These are phyloP conservation scores for Microbotryum saponariae DNA, from an alignment of 1,284 basidiomycete species.

Conservation along the genomic window DNA sequence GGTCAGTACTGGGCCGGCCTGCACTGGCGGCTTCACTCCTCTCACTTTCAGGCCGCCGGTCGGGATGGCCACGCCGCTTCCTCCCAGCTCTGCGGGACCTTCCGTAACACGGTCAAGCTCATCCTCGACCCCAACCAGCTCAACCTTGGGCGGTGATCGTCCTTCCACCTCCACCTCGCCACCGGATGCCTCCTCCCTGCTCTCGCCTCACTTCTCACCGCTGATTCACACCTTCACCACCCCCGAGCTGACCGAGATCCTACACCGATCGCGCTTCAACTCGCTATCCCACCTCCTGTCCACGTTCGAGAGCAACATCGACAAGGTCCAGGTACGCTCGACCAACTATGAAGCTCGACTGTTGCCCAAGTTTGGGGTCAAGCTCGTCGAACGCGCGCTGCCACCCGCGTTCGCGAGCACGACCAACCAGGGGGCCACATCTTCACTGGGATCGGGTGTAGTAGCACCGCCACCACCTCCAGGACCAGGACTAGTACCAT, in stretches of 20 bases:
- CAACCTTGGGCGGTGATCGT: too few relatives aligned
- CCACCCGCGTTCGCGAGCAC: neutral
- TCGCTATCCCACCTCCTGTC: constrained; percentile 10
- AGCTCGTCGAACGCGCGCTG: constrained; percentile 9
- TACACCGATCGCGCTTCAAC: constrained; percentile 5
- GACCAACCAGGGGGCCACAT: neutral
- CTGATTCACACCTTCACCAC: constrained; percentile 15
- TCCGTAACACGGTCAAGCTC: too few relatives aligned
- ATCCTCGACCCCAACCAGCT: too few relatives aligned
- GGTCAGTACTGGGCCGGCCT: too few relatives aligned
- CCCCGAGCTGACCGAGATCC: constrained; percentile 6
- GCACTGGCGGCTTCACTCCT: too few relatives aligned
- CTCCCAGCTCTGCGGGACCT: too few relatives aligned
- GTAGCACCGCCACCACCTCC: neutral
- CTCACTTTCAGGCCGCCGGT: too few relatives aligned
- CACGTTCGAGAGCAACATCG: constrained; percentile 9
- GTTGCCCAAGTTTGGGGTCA: constrained; percentile 5
- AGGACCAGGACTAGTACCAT: neutral
- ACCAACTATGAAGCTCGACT: constrained; percentile 1
- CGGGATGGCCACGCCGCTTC: too few relatives aligned
- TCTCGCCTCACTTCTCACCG: constrained; percentile 10
- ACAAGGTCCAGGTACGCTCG: constrained; percentile 13
- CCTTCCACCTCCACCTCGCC: too few relatives aligned
- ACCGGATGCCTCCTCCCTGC: too few relatives aligned
- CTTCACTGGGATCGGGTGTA: neutral